Conservation (phyloP, 2,329 filamentous ascomycete species). For the Eutypella sp. region DNA sequence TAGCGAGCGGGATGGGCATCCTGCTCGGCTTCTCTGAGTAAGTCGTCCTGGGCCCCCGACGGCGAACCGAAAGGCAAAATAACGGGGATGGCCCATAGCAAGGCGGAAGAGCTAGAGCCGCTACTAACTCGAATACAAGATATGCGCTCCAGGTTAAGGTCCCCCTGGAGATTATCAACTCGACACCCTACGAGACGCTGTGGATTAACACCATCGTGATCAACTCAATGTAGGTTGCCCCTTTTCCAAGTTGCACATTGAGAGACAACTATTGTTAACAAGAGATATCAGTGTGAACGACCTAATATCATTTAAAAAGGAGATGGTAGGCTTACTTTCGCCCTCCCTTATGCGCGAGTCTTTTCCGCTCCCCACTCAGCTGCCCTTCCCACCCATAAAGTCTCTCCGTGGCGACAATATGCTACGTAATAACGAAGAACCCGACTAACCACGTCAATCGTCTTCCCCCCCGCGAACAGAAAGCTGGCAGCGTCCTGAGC, state of each 20-base stretch:
- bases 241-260: not conserved
- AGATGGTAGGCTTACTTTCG: constrained; percentile 15
- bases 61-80: not conserved
- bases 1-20: constrained; percentile 23
- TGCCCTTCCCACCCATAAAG: no score
- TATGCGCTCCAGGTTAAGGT: constrained; percentile 18
- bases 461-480: no score
- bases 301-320: constrained; percentile 22
- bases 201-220: constrained; percentile 21
- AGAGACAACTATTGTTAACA: constrained; percentile 2
- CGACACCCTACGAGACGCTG: constrained; percentile 17
- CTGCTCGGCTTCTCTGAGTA: constrained; percentile 22
- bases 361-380: no score
- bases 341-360: no score
- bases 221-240: constrained; percentile 20
- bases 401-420: not conserved
- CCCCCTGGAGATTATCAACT: constrained; percentile 13
- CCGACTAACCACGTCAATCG: no score
- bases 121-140: constrained; percentile 5
- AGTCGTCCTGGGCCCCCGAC: not conserved
- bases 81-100: no score
- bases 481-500: constrained; percentile 21
- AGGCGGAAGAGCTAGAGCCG: no score
- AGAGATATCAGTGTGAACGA: constrained; percentile 18
- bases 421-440: no score